Evolutionary conservation across 2,329 filamentous ascomycete genomes (phyloP), one percentile per base, ranked within the genome.

Genomic region (Neonectria coccinea): DNA sequence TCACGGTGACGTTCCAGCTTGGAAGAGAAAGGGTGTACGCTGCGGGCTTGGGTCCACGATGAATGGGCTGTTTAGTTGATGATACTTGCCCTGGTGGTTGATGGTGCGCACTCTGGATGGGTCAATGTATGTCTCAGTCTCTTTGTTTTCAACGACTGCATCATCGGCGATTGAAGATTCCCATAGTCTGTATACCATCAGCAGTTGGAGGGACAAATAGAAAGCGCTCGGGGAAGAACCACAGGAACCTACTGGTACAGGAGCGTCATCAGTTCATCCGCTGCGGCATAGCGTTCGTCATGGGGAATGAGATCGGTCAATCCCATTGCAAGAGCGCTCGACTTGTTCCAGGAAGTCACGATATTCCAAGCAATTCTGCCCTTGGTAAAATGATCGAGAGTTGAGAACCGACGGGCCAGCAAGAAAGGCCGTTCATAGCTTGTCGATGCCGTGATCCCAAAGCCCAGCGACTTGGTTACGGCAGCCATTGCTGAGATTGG

Each of bases 401-500:
- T 65, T 8, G 63, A 65, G 14, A 58, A 63, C 2, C 59, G 48
- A 3, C 63, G 53, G 5, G 63, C 63, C 5, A 65, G 54, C 22
- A 65, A 12, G 44, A 62, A 65, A 1, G 63, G 63, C 4, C 55
- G 22, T 25, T 56, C 53, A 11, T 59, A 65, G 20, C 53, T 89
- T 1, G 89, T 90, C 2, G 85, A 85, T 1, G 88, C 84, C 0
- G 89, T 91, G 3, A 91, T 85, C 0, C 88, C 88, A 64, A 91
- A 91, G 0, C 84, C 86, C 6, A 91, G 82, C 57, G 81, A 89
- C 67, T 86, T 83, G 0, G 89, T 91, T 0, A 81, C 88, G 1
- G 88, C 87, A 1, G 88, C 88, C 87, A 91, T 89, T 1, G 88
- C 88, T 2, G 88, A 82, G 0, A 91, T 81, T 4, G 61, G 56